Evolutionary conservation across 2,329 filamentous ascomycete species (phyloP).

Genomic region (Alternaria sp.): DNA sequence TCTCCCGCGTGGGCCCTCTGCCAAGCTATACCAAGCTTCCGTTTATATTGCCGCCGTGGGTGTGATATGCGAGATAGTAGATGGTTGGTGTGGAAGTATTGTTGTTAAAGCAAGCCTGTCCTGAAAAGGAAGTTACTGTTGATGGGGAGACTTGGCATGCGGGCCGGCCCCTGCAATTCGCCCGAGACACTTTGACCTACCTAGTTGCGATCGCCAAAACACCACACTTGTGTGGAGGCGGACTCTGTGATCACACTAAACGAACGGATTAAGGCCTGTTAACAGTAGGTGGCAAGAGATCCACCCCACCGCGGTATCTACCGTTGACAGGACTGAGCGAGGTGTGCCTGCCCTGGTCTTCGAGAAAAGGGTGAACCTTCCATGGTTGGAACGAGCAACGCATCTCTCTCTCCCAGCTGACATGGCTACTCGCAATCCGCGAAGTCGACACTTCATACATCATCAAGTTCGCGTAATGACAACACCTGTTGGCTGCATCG

Average conservation of each 20-base stretch:
- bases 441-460: background rate
- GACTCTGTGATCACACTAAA: background rate
- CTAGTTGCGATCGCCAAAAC: conserved; percentile 2
- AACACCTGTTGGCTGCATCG: background rate
- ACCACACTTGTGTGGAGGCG: background rate
- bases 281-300: conserved; percentile 1
- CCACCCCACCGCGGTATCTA: background rate
- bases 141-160: conserved; percentile 1
- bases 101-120: background rate
- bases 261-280: background rate
- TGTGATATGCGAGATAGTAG: background rate
- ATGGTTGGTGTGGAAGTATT: conserved; percentile 4
- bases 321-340: background rate
- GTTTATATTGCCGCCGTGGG: background rate
- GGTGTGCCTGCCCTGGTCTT: background rate
- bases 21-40: background rate
- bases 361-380: background rate
- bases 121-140: conserved; percentile 2
- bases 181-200: background rate
- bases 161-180: background rate
- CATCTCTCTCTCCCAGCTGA: background rate
- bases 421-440: background rate
- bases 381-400: background rate
- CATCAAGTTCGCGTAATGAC: background rate
- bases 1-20: background rate